Percentiles rank a stretch among this genome's conserved stretches.
Evolutionary conservation across 305 asterid genomes (phyloP).

Genomic region (Solanum chacoense): DNA sequence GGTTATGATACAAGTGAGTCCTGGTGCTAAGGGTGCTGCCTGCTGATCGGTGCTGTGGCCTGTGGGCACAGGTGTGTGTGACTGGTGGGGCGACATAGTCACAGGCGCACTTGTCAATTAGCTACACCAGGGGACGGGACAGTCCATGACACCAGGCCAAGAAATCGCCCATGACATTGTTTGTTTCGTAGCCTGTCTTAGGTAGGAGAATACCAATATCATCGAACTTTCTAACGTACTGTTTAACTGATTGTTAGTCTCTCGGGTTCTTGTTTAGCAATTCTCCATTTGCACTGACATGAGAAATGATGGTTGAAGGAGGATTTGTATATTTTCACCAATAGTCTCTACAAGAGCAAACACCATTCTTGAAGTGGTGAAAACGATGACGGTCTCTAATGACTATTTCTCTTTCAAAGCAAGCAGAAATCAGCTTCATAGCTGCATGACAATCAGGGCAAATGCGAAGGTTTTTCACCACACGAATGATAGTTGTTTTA

Average conservation of each 20-base stretch:
- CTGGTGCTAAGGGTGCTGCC: neutral
- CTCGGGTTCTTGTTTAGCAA: neutral
- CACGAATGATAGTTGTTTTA: slow-evolving; percentile 44
- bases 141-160: neutral
- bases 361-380: slow-evolving; percentile 23
- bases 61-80: neutral
- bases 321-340: slow-evolving; percentile 6
- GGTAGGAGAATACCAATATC: neutral
- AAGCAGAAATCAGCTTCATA: slow-evolving; percentile 18
- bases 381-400: slow-evolving; percentile 21
- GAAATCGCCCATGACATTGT: neutral
- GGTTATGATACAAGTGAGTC: neutral
- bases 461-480: slow-evolving; percentile 41
- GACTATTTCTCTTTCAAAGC: slow-evolving; percentile 21
- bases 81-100: neutral
- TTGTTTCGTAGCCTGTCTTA: neutral
- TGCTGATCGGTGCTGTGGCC: neutral
- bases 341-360: slow-evolving; percentile 24
- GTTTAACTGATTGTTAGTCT: neutral
- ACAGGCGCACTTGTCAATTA: neutral
- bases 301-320: neutral
- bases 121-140: neutral
- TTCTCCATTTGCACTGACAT: neutral
- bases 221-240: neutral
- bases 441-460: slow-evolving; percentile 25